Evolutionary conservation across 768 basidiomycete genomes (phyloP), one percentile per base, ranked within the genome.

Genomic region (Atractiella rhizophila): DNA sequence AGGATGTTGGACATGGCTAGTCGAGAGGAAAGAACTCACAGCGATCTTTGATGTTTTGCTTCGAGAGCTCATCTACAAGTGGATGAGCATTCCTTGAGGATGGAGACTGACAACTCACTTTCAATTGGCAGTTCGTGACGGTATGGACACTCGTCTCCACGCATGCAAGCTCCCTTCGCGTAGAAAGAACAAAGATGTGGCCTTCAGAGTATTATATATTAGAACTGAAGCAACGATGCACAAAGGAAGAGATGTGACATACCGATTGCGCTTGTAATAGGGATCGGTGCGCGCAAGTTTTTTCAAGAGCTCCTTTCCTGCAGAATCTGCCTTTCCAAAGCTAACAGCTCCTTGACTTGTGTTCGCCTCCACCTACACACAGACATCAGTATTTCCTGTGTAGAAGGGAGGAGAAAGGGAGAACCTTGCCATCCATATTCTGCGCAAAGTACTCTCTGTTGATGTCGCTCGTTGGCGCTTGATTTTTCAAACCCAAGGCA

Each of bases 251-350:
- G n/a, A n/a, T n/a, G n/a, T n/a, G n/a, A n/a, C n/a, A n/a, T n/a
- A n/a, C n/a, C n/a, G n/a, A 60, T 96, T 98, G 42, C 88, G 74
- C 60, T 94, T 91, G 64, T 96, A 96, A 31, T 83, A 83, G 0
- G 91, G 91, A 53, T 96, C 88, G 24, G 79, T 80, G 49, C 88
- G 70, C 19, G 91, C 91, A 10, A 98, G 63, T 48, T 78, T 71
- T 61, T 96, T 94, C 40, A 98, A 63, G 80, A 96, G 86, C 54
- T 98, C 91, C 58, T 86, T 83, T 20, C 82, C 85, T 4, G 79
- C 45, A 24, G 43, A 43, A 37, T 55, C 54, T 2, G 54, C 52
- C 44, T 54, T 53, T 35, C 52, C 52, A 27, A 48, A 51, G 24
- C 45, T 45, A 47, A 51, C 46, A 21, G 50, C 52, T n/a, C 52